These are phyloP conservation scores for Anacardium occidentale DNA, from an alignment of 345 rosid species.

Conservation along the genomic window DNA sequence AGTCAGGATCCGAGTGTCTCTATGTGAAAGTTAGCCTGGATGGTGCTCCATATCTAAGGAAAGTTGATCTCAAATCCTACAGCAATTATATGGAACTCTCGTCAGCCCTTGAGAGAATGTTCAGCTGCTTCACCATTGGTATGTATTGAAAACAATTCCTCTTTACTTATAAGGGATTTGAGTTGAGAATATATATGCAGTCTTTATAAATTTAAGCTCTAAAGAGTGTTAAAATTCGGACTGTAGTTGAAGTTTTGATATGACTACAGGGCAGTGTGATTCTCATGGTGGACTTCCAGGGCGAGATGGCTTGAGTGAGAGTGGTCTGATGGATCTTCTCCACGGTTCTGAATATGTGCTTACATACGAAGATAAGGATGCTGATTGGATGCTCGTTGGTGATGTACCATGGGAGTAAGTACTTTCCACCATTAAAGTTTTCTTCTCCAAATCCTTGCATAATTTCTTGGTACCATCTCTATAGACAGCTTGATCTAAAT, in stretches of 20 bases:
- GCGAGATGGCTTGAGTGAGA: conserved; percentile 37
- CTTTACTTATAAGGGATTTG: no score
- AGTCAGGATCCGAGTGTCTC: conserved; percentile 39
- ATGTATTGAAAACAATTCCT: not conserved
- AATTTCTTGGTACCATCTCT: not conserved
- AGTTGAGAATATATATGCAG: no score
- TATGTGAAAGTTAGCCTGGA: conserved; percentile 68
- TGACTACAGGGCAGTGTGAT: conserved; percentile 45
- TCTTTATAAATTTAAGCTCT: not conserved
- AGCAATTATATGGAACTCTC: conserved; percentile 43
- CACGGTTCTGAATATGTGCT: conserved; percentile 55
- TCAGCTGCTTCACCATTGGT: conserved; percentile 63
- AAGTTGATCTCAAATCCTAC: conserved; percentile 49
- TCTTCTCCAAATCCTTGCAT: not conserved
- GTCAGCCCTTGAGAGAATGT: conserved; percentile 55
- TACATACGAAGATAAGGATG: conserved; percentile 57
- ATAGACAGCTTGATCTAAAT: conserved; percentile 3
- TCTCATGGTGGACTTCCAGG: conserved; percentile 46
- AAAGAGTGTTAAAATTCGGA: no score
- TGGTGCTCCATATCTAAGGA: conserved; percentile 59
- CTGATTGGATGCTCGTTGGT: conserved; percentile 69
- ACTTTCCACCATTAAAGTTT: not conserved
- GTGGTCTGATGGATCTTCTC: conserved; percentile 43
- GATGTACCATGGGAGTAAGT: conserved; percentile 67
- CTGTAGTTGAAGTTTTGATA: no score